Evolutionary conservation across 331 rosid species (phyloP).

Genomic region (Rhamnella rubrinervis): DNA sequence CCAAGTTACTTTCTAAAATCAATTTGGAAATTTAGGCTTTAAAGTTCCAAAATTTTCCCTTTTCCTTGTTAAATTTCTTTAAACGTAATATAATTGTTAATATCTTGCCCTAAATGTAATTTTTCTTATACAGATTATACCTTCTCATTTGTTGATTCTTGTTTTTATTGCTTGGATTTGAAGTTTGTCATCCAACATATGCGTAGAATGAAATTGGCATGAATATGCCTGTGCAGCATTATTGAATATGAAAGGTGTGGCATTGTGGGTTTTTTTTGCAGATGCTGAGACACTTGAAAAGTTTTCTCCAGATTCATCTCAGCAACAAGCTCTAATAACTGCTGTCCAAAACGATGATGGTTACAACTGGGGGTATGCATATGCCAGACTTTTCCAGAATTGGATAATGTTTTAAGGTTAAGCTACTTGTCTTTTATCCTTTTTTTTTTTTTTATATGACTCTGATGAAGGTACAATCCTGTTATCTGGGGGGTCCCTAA

Average conservation of each 20-base stretch:
- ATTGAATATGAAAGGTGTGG: constrained; percentile 8
- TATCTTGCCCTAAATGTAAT: background rate
- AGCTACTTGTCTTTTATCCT: constrained; percentile 19
- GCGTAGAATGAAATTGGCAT: too few species aligned
- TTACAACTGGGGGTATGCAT: constrained; percentile 93
- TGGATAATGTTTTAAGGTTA: constrained; percentile 15
- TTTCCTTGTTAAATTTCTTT: background rate
- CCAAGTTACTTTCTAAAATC: too few species aligned
- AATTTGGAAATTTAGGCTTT: background rate
- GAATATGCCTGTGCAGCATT: constrained; percentile 6
- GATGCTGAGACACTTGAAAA: constrained; percentile 65
- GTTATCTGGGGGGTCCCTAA: constrained; percentile 96
- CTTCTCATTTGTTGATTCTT: too few species aligned
- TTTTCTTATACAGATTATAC: too few species aligned
- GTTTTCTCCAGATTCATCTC: constrained; percentile 82
- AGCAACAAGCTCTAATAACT: constrained; percentile 81
- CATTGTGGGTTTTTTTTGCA: constrained; percentile 35
- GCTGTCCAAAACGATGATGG: constrained; percentile 74
- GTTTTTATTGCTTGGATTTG: too few species aligned
- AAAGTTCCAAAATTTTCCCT: background rate
- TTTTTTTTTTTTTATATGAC: constrained; percentile 9
- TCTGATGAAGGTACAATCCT: constrained; percentile 77
- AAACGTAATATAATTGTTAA: background rate
- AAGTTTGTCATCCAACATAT: too few species aligned
- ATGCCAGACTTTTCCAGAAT: constrained; percentile 23